Evolutionary conservation across 78 protist genomes (phyloP).

Genomic region (Salpingoeca rosetta): DNA sequence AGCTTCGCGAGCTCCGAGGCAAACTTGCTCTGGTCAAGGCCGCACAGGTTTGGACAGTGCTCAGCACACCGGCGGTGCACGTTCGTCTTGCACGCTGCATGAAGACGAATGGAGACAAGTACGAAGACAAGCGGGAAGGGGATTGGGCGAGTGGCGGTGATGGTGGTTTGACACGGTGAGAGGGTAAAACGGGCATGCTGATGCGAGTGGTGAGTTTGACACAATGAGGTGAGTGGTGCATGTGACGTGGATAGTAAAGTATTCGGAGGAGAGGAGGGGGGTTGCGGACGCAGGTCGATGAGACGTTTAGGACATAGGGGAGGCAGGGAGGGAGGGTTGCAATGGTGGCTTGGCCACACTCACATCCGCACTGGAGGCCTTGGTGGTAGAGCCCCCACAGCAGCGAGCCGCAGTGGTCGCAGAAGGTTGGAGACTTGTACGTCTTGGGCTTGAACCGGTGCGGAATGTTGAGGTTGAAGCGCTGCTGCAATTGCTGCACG

Average conservation of each 20-base stretch:
- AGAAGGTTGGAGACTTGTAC: constrained; percentile 33
- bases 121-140: neutral
- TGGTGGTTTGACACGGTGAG: neutral
- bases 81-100: constrained; percentile 26
- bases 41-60: neutral
- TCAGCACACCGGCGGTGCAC: constrained; percentile 33
- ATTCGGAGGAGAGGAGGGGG: neutral
- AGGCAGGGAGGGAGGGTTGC: neutral
- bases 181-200: neutral
- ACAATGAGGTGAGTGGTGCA: neutral
- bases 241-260: neutral
- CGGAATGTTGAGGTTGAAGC: constrained; percentile 12
- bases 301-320: neutral
- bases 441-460: constrained; percentile 35
- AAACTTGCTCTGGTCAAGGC: neutral
- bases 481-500: neutral
- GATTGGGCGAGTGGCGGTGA: neutral
- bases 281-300: neutral
- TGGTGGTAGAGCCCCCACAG: constrained; percentile 28
- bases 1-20: neutral
- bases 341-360: neutral
- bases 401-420: constrained; percentile 46
- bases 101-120: neutral
- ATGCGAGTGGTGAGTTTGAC: neutral
- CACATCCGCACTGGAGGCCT: constrained; percentile 15